These are phyloP conservation scores for Xylaria palmicola DNA, from an alignment of 495 filamentous ascomycete species.

Conservation along the genomic window DNA sequence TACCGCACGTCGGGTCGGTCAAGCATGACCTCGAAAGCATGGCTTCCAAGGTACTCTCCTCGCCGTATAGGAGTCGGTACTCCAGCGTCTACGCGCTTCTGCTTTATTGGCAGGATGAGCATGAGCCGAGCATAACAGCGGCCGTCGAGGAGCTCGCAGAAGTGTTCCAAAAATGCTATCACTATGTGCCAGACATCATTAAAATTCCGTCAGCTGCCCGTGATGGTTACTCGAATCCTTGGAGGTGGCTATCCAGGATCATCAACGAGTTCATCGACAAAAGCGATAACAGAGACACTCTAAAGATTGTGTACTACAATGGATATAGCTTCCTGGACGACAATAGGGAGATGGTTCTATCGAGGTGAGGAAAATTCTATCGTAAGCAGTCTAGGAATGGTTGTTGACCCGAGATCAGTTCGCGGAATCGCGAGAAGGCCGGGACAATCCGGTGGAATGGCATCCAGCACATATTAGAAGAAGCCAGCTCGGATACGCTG, in stretches of 20 bases:
- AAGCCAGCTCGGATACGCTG: constrained; percentile 44
- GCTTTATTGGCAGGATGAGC: constrained; percentile 48
- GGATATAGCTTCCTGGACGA: constrained; percentile 47
- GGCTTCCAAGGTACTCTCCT: constrained; percentile 40
- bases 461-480: constrained; percentile 48
- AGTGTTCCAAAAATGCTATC: constrained; percentile 43
- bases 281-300: constrained; percentile 42
- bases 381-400: not conserved
- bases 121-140: constrained; percentile 30
- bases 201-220: constrained; percentile 39
- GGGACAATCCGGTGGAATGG: constrained; percentile 46
- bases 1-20: constrained; percentile 40
- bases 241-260: constrained; percentile 41
- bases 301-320: constrained; percentile 51
- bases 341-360: constrained; percentile 47
- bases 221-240: constrained; percentile 41
- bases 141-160: constrained; percentile 40
- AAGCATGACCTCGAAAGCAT: constrained; percentile 41
- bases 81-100: constrained; percentile 42
- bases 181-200: constrained; percentile 40
- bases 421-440: constrained; percentile 38
- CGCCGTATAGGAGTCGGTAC: constrained; percentile 44
- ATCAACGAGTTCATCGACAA: constrained; percentile 45
- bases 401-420: constrained; percentile 31
- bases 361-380: constrained; percentile 37